These are phyloP conservation scores for Ramalina intermedia DNA, from an alignment of 495 filamentous ascomycete species.

Conservation along the genomic window DNA sequence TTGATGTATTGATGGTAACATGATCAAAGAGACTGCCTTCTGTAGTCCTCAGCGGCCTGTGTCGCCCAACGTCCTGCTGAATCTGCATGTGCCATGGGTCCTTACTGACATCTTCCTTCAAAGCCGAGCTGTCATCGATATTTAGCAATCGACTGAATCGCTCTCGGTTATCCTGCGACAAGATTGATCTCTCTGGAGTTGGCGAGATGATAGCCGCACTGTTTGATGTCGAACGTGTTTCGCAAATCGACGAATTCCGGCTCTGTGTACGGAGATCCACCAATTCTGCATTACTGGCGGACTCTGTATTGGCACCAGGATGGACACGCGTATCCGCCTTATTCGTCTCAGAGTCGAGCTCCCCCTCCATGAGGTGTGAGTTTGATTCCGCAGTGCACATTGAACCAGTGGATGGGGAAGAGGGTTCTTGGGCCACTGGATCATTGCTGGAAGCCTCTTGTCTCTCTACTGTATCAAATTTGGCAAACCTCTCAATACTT, in stretches of 20 bases:
- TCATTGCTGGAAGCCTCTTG: too few species aligned
- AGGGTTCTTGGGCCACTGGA: neutral
- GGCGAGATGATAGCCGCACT: conserved; percentile 12
- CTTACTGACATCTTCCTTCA: neutral
- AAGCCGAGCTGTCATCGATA: conserved; percentile 9
- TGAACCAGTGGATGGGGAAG: neutral
- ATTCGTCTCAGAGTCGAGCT: neutral
- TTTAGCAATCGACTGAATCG: conserved; percentile 18
- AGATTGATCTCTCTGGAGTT: conserved; percentile 15
- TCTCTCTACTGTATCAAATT: too few species aligned
- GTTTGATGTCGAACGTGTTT: conserved; percentile 6
- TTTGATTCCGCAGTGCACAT: neutral
- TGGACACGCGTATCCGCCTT: neutral
- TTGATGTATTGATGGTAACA: neutral
- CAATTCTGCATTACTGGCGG: neutral
- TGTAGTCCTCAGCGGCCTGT: too few species aligned
- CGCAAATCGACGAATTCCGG: neutral
- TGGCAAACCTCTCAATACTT: too few species aligned
- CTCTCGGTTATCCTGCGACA: conserved; percentile 9
- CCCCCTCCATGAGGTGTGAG: neutral
- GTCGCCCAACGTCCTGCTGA: too few species aligned
- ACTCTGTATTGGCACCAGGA: neutral
- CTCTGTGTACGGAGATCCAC: too few species aligned
- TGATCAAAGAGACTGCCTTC: neutral
- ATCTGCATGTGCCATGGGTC: too few species aligned